Evolutionary conservation across 2,329 filamentous ascomycete species (phyloP).

Genomic region (Colletotrichum theobromicola): DNA sequence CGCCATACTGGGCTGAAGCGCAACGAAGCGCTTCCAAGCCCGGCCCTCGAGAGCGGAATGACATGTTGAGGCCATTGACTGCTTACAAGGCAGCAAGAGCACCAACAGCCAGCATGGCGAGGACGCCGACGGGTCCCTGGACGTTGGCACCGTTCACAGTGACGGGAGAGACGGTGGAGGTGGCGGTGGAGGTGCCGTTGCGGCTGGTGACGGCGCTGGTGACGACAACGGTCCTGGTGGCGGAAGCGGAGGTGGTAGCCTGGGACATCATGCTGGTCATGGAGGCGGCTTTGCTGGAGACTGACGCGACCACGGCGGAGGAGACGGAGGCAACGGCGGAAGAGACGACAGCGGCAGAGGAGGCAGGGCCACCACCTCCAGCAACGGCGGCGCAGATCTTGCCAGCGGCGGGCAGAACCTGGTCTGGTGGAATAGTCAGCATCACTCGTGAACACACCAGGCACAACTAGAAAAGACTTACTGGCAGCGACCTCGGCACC

Average conservation of each 20-base stretch:
- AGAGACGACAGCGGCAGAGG: background rate
- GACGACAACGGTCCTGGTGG: background rate
- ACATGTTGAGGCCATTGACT: background rate
- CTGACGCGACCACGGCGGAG: background rate
- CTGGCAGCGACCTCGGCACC: slow-evolving; percentile 1
- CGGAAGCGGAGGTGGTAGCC: background rate
- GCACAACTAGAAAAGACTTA: background rate
- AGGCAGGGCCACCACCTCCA: background rate
- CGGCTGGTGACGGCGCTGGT: background rate
- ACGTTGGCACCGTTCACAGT: background rate
- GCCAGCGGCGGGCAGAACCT: slow-evolving; percentile 15
- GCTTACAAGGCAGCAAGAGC: slow-evolving; percentile 4
- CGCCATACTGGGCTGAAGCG: background rate
- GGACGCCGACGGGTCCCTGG: background rate
- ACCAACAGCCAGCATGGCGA: slow-evolving; percentile 6
- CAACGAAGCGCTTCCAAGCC: background rate
- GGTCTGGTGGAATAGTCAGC: background rate
- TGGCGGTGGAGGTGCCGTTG: background rate
- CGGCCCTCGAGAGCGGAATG: background rate
- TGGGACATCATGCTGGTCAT: background rate
- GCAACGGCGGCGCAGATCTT: background rate
- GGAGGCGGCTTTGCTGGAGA: background rate
- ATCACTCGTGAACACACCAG: background rate
- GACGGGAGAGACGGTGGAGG: slow-evolving; percentile 1
- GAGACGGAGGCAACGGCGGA: background rate